phyloP scores from a whole-genome alignment of 768 basidiomycete genomes.

The Chalciporus pseudorubinellus region DNA sequence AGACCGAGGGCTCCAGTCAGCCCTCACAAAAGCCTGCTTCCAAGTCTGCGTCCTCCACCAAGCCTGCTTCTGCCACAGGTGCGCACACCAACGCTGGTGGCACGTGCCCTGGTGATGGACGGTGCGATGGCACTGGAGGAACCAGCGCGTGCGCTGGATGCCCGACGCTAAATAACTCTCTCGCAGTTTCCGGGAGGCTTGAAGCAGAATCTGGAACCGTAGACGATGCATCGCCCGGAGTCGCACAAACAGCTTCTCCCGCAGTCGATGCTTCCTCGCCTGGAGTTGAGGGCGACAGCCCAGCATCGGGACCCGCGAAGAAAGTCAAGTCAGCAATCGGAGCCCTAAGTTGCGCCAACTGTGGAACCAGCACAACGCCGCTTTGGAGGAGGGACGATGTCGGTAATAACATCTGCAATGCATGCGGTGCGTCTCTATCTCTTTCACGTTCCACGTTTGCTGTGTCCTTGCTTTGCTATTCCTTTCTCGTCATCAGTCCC shows the following conservation, averaged over 20 bases:
- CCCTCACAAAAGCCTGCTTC: conserved; percentile 26
- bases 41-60: conserved; percentile 27
- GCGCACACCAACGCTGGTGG: conserved; percentile 40
- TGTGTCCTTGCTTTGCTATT: conserved; percentile 24
- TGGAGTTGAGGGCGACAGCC: conserved; percentile 29
- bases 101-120: conserved; percentile 98
- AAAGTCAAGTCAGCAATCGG: conserved; percentile 50
- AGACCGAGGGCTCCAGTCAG: conserved; percentile 24
- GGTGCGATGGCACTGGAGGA: conserved; percentile 97
- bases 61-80: conserved; percentile 30
- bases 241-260: conserved; percentile 23
- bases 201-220: conserved; percentile 36
- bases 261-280: conserved; percentile 37
- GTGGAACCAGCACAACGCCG: conserved; percentile 86
- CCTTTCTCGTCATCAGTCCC: conserved; percentile 14
- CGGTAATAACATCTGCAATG: conserved; percentile 93
- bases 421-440: conserved; percentile 69
- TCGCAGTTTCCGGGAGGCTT: conserved; percentile 43
- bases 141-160: conserved; percentile 91
- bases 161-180: conserved; percentile 91
- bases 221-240: conserved; percentile 20
- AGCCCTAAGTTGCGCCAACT: conserved; percentile 82
- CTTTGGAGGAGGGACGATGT: conserved; percentile 88
- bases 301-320: conserved; percentile 27
- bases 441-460: conserved; percentile 27